Conservation (phyloP, 169 alveolate genomes). For the Babesia sp. region DNA sequence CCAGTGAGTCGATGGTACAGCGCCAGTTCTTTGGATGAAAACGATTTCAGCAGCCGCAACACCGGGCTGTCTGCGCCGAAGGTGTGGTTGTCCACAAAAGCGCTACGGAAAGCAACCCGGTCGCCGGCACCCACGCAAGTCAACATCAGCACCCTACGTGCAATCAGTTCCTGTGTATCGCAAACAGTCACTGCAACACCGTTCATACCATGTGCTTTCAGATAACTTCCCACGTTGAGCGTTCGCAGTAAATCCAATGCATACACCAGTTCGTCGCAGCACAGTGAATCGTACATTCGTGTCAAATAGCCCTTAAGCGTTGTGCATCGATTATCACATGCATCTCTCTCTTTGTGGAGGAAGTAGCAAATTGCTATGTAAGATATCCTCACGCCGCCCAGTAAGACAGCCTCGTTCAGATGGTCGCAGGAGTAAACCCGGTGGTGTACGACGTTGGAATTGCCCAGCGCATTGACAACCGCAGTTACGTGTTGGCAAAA, state of each 20-base stretch:
- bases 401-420: background rate
- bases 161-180: conserved; percentile 48
- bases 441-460: background rate
- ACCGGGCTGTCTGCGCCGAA: background rate
- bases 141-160: conserved; percentile 19
- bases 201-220: background rate
- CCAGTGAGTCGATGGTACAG: conserved; percentile 43
- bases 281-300: background rate
- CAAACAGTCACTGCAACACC: background rate
- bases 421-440: background rate
- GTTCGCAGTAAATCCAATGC: conserved; percentile 1
- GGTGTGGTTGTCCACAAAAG: conserved; percentile 23
- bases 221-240: background rate
- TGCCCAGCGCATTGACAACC: background rate
- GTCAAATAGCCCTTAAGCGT: background rate
- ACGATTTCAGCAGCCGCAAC: conserved; percentile 35
- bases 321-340: conserved; percentile 12
- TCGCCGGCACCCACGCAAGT: conserved; percentile 55
- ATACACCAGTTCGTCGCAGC: conserved; percentile 15
- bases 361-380: conserved; percentile 19
- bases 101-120: conserved; percentile 14
- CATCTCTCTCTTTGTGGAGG: background rate
- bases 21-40: conserved; percentile 37
- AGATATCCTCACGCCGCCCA: conserved; percentile 11
- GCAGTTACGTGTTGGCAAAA: conserved; percentile 7